Conservation (phyloP, 2,329 filamentous ascomycete genomes). For the Colletotrichum sp. region DNA sequence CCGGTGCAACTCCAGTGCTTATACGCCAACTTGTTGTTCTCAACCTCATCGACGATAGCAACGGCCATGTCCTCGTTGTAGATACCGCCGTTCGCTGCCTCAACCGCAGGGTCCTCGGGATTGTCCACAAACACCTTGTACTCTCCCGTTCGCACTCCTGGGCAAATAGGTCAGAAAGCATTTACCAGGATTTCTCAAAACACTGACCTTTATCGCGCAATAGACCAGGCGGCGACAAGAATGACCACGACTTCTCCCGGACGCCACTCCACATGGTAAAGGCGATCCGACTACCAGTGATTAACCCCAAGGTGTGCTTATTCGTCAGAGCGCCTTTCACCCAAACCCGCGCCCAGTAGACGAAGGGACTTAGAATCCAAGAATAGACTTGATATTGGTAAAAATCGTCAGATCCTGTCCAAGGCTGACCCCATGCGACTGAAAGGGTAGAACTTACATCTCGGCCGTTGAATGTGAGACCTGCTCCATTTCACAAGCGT, state of each 20-base stretch:
- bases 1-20: background rate
- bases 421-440: background rate
- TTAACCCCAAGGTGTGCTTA: background rate
- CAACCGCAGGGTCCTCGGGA: background rate
- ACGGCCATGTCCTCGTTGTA: background rate
- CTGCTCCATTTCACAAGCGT: background rate
- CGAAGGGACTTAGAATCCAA: background rate
- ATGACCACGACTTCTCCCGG: background rate
- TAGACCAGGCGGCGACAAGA: background rate
- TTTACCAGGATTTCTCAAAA: background rate
- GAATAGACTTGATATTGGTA: background rate
- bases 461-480: background rate
- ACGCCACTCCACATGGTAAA: background rate
- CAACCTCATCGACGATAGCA: background rate
- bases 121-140: background rate
- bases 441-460: background rate
- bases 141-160: background rate
- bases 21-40: background rate
- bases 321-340: background rate
- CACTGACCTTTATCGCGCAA: background rate
- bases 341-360: background rate
- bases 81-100: background rate
- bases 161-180: background rate
- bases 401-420: accelerated
- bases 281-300: background rate